These are phyloP conservation scores for Epicoccum nigrum DNA, from an alignment of 2,329 filamentous ascomycete genomes.

Conservation along the genomic window DNA sequence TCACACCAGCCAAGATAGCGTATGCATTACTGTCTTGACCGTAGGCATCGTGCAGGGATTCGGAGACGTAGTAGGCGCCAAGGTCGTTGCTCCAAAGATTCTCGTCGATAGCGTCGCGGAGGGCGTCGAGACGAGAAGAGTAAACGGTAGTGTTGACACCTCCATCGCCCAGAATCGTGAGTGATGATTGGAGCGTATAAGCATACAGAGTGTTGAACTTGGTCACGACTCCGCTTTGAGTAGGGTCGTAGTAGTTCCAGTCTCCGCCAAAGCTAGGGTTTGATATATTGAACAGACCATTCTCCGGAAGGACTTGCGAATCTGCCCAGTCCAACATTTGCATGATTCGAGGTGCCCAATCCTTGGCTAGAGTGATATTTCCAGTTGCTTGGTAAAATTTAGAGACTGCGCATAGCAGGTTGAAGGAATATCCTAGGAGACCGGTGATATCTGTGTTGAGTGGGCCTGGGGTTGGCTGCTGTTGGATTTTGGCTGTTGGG, in stretches of 20 bases:
- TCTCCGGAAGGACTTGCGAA: conserved; percentile 29
- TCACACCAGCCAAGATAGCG: conserved; percentile 41
- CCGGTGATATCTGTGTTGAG: conserved; percentile 37
- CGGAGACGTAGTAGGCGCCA: conserved; percentile 34
- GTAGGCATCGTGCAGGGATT: conserved; percentile 19
- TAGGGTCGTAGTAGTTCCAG: conserved; percentile 47
- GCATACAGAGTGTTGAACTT: conserved; percentile 46
- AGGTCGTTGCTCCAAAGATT: conserved; percentile 28
- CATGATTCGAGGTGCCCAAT: conserved; percentile 35
- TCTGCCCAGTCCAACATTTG: conserved; percentile 47
- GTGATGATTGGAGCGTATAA: conserved; percentile 37
- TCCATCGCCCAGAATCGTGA: conserved; percentile 25
- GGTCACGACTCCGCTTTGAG: conserved; percentile 35
- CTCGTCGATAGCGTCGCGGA: conserved; percentile 30
- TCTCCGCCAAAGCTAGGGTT: conserved; percentile 39
- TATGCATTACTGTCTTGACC: conserved; percentile 43
- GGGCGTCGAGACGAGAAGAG: conserved; percentile 25
- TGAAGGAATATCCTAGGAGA: conserved; percentile 46
- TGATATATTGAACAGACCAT: conserved; percentile 33
- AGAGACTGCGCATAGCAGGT: conserved; percentile 37
- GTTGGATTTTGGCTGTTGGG: conserved; percentile 44
- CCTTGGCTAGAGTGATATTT: conserved; percentile 28
- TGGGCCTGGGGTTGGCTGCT: conserved; percentile 7
- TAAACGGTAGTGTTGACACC: conserved; percentile 29
- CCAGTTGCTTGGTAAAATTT: conserved; percentile 39